Percentiles rank a stretch among this genome's conserved stretches.
Evolutionary conservation across 2,329 filamentous ascomycete genomes (phyloP).

Genomic region (Venturia aucupariae): DNA sequence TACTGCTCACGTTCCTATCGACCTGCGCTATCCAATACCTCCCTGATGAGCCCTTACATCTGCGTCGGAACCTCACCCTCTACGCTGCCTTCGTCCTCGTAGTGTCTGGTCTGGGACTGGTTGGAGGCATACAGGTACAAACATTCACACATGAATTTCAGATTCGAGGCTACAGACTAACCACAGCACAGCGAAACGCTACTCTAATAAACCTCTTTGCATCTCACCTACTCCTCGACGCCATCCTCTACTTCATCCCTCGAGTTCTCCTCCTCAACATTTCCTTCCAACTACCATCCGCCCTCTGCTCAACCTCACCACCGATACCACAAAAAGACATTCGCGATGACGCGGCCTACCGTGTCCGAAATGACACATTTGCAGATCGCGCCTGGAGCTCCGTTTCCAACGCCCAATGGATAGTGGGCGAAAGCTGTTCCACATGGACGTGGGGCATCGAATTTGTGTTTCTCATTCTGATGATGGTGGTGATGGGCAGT

Average conservation of each 20-base stretch:
- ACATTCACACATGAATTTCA: not conserved
- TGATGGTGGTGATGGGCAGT: constrained; percentile 3
- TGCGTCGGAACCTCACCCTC: constrained; percentile 25
- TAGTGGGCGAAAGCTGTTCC: not conserved
- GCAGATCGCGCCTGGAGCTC: not conserved
- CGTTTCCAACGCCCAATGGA: constrained; percentile 1
- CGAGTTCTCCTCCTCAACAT: constrained; percentile 18
- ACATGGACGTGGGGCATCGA: constrained; percentile 5
- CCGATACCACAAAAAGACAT: not conserved
- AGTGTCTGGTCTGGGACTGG: constrained; percentile 32
- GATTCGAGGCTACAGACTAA: not conserved
- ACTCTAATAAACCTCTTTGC: constrained; percentile 18
- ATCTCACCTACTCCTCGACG: constrained; percentile 22
- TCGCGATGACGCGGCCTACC: constrained; percentile 8
- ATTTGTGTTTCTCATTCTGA: not conserved
- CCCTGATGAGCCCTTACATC: constrained; percentile 25
- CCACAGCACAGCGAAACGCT: constrained; percentile 15
- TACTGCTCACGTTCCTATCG: constrained; percentile 15
- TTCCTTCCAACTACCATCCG: constrained; percentile 14
- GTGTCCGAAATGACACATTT: not conserved
- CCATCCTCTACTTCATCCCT: constrained; percentile 20
- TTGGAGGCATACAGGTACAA: constrained; percentile 37
- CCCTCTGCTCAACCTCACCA: not conserved
- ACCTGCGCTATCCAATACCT: constrained; percentile 18
- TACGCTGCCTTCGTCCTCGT: constrained; percentile 34